These are phyloP conservation scores for Moesziomyces sp. DNA, from an alignment of 1,284 basidiomycete species.

Conservation along the genomic window DNA sequence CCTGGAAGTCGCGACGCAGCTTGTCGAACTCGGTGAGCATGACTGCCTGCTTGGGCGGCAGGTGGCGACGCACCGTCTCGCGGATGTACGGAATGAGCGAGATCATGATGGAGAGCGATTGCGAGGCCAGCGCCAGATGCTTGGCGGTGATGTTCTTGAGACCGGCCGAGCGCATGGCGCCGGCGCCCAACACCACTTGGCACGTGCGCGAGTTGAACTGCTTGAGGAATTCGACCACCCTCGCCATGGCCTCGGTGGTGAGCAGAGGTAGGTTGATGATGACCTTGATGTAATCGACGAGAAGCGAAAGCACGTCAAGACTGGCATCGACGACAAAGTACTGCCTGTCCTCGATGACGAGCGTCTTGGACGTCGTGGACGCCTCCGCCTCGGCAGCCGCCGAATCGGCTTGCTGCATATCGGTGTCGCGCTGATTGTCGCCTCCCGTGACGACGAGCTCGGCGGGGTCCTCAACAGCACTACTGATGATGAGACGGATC, in stretches of 20 bases:
- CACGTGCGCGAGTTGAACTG: slow-evolving; percentile 96
- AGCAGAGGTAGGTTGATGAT: slow-evolving; percentile 88
- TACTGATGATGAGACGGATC: slow-evolving; percentile 80
- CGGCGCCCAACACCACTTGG: slow-evolving; percentile 96
- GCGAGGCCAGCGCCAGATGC: slow-evolving; percentile 91
- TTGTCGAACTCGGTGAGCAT: slow-evolving; percentile 99
- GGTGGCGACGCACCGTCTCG: slow-evolving; percentile 89
- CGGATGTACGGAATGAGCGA: slow-evolving; percentile 95
- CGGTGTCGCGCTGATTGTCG: slow-evolving; percentile 3
- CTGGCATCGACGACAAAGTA: slow-evolving; percentile 80
- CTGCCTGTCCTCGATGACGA: slow-evolving; percentile 79
- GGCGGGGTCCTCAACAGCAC: slow-evolving; percentile 82
- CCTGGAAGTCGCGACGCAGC: slow-evolving; percentile 96
- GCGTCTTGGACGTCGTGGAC: slow-evolving; percentile 71
- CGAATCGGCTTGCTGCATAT: not conserved
- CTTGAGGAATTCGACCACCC: slow-evolving; percentile 91
- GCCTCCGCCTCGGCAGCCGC: not conserved
- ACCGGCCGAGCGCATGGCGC: slow-evolving; percentile 96
- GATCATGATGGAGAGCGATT: slow-evolving; percentile 91
- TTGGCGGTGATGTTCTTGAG: slow-evolving; percentile 98
- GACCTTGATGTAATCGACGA: slow-evolving; percentile 87
- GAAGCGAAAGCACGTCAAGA: slow-evolving; percentile 78
- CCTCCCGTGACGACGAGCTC: slow-evolving; percentile 69
- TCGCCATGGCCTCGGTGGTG: slow-evolving; percentile 91
- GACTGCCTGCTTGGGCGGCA: slow-evolving; percentile 90